Evolutionary conservation across 139 green algal species (phyloP).

Genomic region (Ulvella scutata): DNA sequence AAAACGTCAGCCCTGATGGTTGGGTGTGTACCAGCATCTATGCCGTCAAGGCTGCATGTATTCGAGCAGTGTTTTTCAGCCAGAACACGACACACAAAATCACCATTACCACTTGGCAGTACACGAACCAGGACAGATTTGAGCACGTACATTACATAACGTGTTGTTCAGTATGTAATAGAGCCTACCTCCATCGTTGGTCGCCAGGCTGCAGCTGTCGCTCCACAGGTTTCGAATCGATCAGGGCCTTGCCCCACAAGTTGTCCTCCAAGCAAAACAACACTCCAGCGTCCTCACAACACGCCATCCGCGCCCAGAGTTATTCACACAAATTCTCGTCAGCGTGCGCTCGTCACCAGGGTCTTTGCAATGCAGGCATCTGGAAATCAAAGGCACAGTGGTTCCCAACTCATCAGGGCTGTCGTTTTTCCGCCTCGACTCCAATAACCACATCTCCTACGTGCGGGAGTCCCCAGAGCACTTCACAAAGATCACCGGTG

Average conservation of each 20-base stretch:
- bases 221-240: background rate
- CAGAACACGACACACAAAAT: background rate
- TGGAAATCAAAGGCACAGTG: background rate
- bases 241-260: background rate
- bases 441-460: background rate
- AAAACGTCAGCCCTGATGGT: background rate
- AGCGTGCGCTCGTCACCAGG: no score
- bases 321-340: background rate
- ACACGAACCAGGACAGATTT: no score
- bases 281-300: background rate
- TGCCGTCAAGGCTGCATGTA: background rate
- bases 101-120: no score
- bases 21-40: background rate
- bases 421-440: conserved; percentile 3
- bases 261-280: background rate
- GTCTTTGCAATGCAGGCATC: background rate
- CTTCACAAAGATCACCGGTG: background rate
- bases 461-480: background rate
- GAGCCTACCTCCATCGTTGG: no score
- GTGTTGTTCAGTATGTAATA: no score
- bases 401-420: background rate
- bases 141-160: no score
- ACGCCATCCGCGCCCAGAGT: background rate
- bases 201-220: background rate
- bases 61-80: background rate